Evolutionary conservation across 805 yeast genomes (phyloP), one percentile per base, ranked within the genome.

Genomic region (Barnettozyma sp.): DNA sequence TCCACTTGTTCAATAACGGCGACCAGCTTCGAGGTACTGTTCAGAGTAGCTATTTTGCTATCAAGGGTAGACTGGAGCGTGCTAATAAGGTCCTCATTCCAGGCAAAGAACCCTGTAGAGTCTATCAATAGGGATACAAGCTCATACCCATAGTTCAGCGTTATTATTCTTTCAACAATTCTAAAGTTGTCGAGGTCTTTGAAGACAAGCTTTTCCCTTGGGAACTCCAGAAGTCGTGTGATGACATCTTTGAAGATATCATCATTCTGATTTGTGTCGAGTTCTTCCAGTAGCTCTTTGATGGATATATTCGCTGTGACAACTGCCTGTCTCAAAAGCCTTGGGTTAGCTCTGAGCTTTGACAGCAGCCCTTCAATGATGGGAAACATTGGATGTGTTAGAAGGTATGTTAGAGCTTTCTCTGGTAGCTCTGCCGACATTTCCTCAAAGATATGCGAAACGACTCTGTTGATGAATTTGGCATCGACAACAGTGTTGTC

Each of bases 371-470:
- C 77, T 5, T 61, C 58, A 8, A 84, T 65, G 41, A 67, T 71
- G 8, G 97, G 96, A 59, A 81, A 87, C 14, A 85, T 61, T 13
- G 96, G 96, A 61, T 90, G 95, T 3, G 95, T 82, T 43, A 90
- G 65, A 22, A 88, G 65, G 52, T 84, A 88, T 1, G 81, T 71
- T 32, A 85, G 58, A 3, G 86, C 66, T 32, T 60, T 60, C 48
- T 78, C 77, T 16, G 52, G 50, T 9, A 48, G 26, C 16, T 46
- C 44, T n/a, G n/a, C n/a, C 10, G 38, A 33, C 8, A 40, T 38
- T 6, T 13, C n/a, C 3, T 46, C 39, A 31, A 78, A 60, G 6
- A 71, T 66, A 42, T 68, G 60, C 22, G 54, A 61, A 19, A 68
- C 64, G 6, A 76, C 60, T 31, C 59, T 55, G 30, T 58, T 60